Base-by-base conservation (phyloP, 2,329 filamentous ascomycete genomes). In the Exophiala xenobiotica region DNA sequence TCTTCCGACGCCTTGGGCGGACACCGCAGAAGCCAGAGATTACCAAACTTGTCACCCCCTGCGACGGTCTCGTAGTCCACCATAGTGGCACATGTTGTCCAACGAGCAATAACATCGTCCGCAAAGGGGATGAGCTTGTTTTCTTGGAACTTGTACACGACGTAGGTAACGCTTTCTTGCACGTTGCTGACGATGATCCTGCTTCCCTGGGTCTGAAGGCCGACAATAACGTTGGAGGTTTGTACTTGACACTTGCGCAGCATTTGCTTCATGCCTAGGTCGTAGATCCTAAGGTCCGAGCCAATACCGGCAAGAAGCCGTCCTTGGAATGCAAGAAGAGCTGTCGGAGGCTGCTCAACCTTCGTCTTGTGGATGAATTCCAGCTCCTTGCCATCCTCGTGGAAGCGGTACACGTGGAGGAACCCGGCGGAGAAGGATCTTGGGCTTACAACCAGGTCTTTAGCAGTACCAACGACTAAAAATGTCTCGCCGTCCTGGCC, bases 331-430 rank as follows among this genome's bases (percentile, higher is more conserved):
- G 83, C 79, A n/a, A 93, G 76, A 12, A 99, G 77, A n/a, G 93
- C 92, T 63, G 90, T 83, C 1, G 95, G 90, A 2, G 92, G 91
- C 58, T 90, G 85, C 60, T 95, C 89, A 5, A 96, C 81, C 64
- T 90, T 90, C 0, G 95, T 99, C 70, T 96, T 96, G 73, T 99
- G 93, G 57, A 96, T 91, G 52, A 97, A 93, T 64, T 96, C 88
- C 12, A 99, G 79, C 63, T 90, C 84, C 49, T 83, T 84, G n/a
- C 95, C 95, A 56, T 90, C 83, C 42, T 95, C 87, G 45, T 87
- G 81, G 68, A 99, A 89, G 35, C 90, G 84, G 70, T 96, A 99
- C 20, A 97, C 87, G 64, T 96, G 89, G 27, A 99, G 88, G 61
- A 86, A 96, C 0, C 92, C 93, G 55, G 84, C 84, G 1, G 80